Conservation (phyloP, 352 stramenopile species). For the Globisporangium canariense region DNA sequence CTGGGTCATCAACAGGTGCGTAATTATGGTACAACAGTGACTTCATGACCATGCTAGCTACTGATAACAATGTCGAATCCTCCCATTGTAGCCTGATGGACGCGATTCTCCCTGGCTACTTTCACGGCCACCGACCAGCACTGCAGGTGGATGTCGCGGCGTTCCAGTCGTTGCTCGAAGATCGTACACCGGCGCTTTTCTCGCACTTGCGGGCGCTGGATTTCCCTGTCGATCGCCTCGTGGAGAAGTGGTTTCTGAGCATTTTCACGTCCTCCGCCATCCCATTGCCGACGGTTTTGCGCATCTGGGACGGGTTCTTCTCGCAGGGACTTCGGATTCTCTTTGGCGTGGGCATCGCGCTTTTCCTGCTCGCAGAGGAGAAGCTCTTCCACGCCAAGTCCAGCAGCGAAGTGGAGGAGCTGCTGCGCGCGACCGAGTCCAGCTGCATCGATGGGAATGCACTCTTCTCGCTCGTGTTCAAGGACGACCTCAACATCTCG, state of each 20-base stretch:
- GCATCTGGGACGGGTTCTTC: conserved; percentile 81
- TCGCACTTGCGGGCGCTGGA: conserved; percentile 46
- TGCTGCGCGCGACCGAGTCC: conserved; percentile 46
- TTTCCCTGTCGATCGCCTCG: conserved; percentile 50
- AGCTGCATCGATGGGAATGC: conserved; percentile 68
- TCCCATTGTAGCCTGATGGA: conserved; percentile 49
- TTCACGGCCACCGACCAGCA: conserved; percentile 68
- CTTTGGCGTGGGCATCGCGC: conserved; percentile 61
- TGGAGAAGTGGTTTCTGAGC: conserved; percentile 75
- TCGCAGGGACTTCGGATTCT: conserved; percentile 65
- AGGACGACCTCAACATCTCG: conserved; percentile 75
- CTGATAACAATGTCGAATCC: neutral
- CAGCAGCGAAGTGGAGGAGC: conserved; percentile 42
- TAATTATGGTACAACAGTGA: neutral
- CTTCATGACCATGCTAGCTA: too few relatives aligned
- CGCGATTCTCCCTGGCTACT: conserved; percentile 67
- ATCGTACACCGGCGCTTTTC: conserved; percentile 45
- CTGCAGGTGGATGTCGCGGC: conserved; percentile 65
- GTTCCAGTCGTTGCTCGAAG: conserved; percentile 52
- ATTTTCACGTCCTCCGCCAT: conserved; percentile 67
- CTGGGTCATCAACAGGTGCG: conserved; percentile 79
- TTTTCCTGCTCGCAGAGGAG: conserved; percentile 68
- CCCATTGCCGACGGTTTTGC: conserved; percentile 70
- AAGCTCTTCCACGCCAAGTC: conserved; percentile 64
- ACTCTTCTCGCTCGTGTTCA: conserved; percentile 72